phyloP scores from a whole-genome alignment of 257 asterid species.

The Cruciata laevipes region DNA sequence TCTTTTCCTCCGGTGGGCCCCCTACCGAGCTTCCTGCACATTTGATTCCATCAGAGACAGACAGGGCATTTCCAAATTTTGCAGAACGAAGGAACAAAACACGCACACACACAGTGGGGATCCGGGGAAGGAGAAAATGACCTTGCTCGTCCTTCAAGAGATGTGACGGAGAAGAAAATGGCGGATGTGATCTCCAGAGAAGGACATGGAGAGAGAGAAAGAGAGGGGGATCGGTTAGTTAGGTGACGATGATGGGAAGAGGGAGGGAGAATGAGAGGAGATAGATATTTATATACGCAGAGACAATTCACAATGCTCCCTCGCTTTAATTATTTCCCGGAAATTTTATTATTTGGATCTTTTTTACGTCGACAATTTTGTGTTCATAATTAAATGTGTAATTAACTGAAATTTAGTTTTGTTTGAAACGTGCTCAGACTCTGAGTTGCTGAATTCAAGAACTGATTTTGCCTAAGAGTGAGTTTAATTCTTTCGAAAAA shows the following conservation, averaged over 20 bases:
- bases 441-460: too few relatives aligned
- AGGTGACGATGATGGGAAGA: neutral
- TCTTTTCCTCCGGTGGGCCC: neutral
- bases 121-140: neutral
- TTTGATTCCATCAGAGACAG: neutral
- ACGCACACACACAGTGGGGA: neutral
- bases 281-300: neutral
- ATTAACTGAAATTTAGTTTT: too few relatives aligned
- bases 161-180: neutral
- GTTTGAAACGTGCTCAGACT: too few relatives aligned
- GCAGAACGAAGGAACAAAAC: neutral
- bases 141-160: neutral
- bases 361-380: too few relatives aligned
- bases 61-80: neutral
- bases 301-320: neutral
- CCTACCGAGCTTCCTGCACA: neutral
- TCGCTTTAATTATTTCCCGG: neutral
- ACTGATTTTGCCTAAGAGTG: too few relatives aligned
- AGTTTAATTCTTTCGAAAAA: too few relatives aligned
- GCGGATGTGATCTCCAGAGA: slow-evolving; percentile 3
- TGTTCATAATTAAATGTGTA: too few relatives aligned
- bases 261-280: neutral
- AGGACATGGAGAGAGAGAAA: neutral
- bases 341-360: too few relatives aligned
- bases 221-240: neutral